Evolutionary conservation across 768 basidiomycete species (phyloP), one percentile per base, ranked within the genome.

Genomic region (Lentinula edodes): DNA sequence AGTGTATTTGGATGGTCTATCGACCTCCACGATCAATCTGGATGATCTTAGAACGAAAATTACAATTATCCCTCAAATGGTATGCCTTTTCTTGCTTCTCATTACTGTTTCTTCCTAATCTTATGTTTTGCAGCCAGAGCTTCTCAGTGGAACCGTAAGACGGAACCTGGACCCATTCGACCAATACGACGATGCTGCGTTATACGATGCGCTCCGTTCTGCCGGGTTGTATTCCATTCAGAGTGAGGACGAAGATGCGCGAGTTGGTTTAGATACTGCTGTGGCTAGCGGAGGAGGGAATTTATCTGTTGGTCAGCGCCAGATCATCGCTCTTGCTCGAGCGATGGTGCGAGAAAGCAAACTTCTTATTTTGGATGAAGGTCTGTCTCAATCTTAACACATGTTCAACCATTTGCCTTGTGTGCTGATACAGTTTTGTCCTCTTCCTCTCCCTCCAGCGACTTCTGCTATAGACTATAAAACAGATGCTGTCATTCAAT

Each of bases 321-420:
- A 89, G 67, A 71, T 89, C 34, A 75, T 89, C 12, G 87, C 87
- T 67, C 86, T 89, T 84, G 88, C 88, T 5, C 77, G 88, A 60
- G 88, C 88, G 1, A 87, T 89, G 60, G 69, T 89, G 39, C 60
- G 63, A n/a, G 57, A 48, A 16, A 62, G 59, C 58, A 65, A 65
- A 32, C 43, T 65, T 3, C 43, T 65, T 1, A 65, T 65, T 6
- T 38, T 65, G 15, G 64, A 65, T 45, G 64, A 65, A 43, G 61
- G 59, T 61, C 32, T 13, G 58, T 48, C 12, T 15, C 12, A 8
- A 28, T 2, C 3, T 3, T 28, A 3, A 28, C 28, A 28, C 3
- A 28, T 28, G 3, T 28, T 28, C 28, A 28, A 28, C 2, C 28
- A 2, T 28, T 28, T 28, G 28, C 28, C 3, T 2, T 28, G 28